Evolutionary conservation across 768 basidiomycete genomes (phyloP), one percentile per base, ranked within the genome.

Genomic region (Pleurotus sapidus): DNA sequence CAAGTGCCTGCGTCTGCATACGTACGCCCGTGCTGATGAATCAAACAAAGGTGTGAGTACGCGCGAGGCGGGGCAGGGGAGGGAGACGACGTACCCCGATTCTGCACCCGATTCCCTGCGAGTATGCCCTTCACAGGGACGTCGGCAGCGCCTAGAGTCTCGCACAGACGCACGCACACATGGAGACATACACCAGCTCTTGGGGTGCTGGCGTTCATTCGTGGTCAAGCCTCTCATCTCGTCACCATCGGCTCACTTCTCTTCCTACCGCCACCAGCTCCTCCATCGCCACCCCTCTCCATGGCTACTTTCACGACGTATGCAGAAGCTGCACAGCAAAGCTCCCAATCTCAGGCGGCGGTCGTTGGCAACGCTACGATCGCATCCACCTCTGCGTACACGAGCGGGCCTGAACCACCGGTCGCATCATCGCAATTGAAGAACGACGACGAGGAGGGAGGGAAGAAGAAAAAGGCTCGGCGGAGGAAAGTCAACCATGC

Each of bases 401-500:
- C 37, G 18, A 54, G 12, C 12, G 51, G 39, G 7, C 15, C 51
- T n/a, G 18, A 54, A 30, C 20, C 49, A 25, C n/a, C 27, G 27
- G 25, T 27, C 8, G 46, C 46, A 45, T 48, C 46, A 39, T 15
- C 38, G 39, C 51, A 39, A 25, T 48, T 20, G 18, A 73, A 14
- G 68, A 72, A 57, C 62, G 75, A 64, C 59, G 75, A 77, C 24
- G 76, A 75, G 45, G 66, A 61, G 9, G 71, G 72, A 2, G 78
- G 76, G 63, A 78, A 78, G 65, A 78, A 80, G 71, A 82, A 82
- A 64, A 71, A 74, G 15, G 65, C 83, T 9, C 91, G 90, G 3
- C 75, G 92, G 60, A 76, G 91, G 56, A 95, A 95, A 70, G 91
- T 93, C 58, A 93, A 93, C 70, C 93, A 95, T 74, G 94, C 95